phyloP scores from a whole-genome alignment of 2,329 filamentous ascomycete genomes.

The Neonectria coccinea region DNA sequence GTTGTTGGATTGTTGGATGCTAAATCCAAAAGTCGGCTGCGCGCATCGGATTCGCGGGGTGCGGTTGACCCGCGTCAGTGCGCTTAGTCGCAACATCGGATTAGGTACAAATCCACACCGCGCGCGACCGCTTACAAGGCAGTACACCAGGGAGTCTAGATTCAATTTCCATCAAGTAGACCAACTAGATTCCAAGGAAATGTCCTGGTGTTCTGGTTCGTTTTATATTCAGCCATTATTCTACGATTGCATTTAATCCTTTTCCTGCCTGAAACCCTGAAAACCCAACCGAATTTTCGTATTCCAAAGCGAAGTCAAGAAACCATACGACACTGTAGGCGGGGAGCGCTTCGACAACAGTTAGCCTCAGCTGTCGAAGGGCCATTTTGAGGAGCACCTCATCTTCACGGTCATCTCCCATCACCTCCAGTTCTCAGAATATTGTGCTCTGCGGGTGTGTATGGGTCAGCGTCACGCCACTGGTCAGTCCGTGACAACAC shows the following conservation, averaged over 20 bases:
- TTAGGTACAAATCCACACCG: not conserved
- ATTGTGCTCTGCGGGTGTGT: constrained; percentile 17
- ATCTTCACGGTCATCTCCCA: constrained; percentile 16
- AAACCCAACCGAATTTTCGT: constrained; percentile 1
- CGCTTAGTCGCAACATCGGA: constrained; percentile 14
- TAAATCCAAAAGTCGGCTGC: constrained; percentile 13
- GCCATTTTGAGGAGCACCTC: constrained; percentile 50
- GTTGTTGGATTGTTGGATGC: constrained; percentile 13
- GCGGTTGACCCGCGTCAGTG: constrained; percentile 1
- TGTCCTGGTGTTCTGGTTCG: not conserved
- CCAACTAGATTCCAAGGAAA: not conserved
- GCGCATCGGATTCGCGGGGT: constrained; percentile 29
- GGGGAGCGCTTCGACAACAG: constrained; percentile 24
- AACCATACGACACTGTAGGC: not conserved
- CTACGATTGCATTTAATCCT: constrained; percentile 12
- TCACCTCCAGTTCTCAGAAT: constrained; percentile 6
- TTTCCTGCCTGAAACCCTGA: constrained; percentile 2
- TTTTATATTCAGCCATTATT: constrained; percentile 18
- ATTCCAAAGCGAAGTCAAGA: constrained; percentile 5
- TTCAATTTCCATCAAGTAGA: not conserved
- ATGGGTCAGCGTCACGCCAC: constrained; percentile 26
- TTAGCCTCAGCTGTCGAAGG: constrained; percentile 32
- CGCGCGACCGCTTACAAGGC: constrained; percentile 6
- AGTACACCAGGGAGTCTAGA: not conserved
- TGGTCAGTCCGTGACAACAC: constrained; percentile 27